Percentiles rank a stretch among this genome's conserved stretches.
Evolutionary conservation across 2,329 filamentous ascomycete species (phyloP).

Genomic region (Phaeophleospora eucalypticola): DNA sequence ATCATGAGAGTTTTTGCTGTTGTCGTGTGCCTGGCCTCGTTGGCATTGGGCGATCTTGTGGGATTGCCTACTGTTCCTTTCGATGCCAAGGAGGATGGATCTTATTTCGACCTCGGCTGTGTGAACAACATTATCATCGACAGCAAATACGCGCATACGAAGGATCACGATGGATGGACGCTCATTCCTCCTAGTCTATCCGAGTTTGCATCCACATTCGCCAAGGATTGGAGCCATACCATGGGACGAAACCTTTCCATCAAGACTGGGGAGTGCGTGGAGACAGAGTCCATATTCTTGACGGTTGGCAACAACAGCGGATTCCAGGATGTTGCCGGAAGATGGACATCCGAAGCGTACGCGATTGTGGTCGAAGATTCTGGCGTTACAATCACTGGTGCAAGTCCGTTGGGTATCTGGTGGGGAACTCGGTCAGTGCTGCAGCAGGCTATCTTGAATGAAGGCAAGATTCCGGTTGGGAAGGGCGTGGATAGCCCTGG

Average conservation of each 20-base stretch:
- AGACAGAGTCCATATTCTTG: conserved; percentile 39
- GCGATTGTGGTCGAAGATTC: conserved; percentile 39
- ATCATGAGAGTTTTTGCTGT: background rate
- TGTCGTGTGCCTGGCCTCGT: background rate
- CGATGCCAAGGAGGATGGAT: conserved; percentile 1
- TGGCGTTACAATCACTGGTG: conserved; percentile 48
- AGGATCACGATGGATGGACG: conserved; percentile 47
- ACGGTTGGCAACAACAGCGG: conserved; percentile 41
- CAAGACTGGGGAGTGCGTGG: conserved; percentile 7
- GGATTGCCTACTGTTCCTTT: conserved; percentile 18
- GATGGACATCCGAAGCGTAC: conserved; percentile 50
- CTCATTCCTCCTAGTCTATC: conserved; percentile 50
- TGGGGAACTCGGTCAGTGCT: conserved; percentile 56
- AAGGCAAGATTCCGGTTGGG: conserved; percentile 42
- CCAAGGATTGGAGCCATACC: conserved; percentile 32
- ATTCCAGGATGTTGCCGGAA: conserved; percentile 46
- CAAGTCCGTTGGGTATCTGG: conserved; percentile 54
- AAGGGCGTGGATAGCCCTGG: conserved; percentile 48
- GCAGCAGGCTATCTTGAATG: conserved; percentile 46
- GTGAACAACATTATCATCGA: conserved; percentile 43
- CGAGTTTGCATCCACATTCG: conserved; percentile 48
- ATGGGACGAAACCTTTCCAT: conserved; percentile 2
- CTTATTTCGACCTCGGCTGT: conserved; percentile 1
- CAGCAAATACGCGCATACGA: conserved; percentile 35
- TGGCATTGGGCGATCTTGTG: conserved; percentile 9